These are phyloP conservation scores for Puccinia novopanici DNA, from an alignment of 1,284 basidiomycete species.

Conservation along the genomic window DNA sequence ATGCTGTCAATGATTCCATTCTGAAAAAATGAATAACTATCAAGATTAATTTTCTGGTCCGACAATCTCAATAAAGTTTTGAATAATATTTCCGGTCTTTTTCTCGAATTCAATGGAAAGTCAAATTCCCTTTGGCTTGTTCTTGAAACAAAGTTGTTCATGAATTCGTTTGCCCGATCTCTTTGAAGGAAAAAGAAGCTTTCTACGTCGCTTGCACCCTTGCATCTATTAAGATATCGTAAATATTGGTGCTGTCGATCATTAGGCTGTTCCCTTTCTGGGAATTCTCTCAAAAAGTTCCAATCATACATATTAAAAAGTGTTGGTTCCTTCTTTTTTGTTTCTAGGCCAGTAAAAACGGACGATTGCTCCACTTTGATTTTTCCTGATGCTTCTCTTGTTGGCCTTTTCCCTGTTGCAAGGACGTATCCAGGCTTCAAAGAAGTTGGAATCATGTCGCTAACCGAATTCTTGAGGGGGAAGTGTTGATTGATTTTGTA, in stretches of 20 bases:
- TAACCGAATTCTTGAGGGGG: not conserved
- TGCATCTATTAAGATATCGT: not conserved
- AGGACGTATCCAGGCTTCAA: not conserved
- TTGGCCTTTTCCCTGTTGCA: not conserved
- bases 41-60: slow-evolving; percentile 6
- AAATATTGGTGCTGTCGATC: not conserved
- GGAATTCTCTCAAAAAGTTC: not conserved
- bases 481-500: not conserved
- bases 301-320: not conserved
- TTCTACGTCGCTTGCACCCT: not conserved
- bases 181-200: not conserved
- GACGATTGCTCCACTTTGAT: not conserved
- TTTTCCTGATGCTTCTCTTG: no score
- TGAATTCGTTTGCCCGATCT: not conserved
- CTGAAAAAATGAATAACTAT: not conserved
- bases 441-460: not conserved
- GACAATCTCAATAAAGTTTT: not conserved
- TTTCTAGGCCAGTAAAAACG: not conserved
- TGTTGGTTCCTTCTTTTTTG: not conserved
- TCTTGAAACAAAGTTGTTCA: not conserved
- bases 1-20: not conserved
- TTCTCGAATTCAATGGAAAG: no score
- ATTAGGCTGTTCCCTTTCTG: not conserved
- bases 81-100: not conserved
- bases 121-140: no score